phyloP scores from a whole-genome alignment of 306 rosid genomes.

The Quercus wislizeni region DNA sequence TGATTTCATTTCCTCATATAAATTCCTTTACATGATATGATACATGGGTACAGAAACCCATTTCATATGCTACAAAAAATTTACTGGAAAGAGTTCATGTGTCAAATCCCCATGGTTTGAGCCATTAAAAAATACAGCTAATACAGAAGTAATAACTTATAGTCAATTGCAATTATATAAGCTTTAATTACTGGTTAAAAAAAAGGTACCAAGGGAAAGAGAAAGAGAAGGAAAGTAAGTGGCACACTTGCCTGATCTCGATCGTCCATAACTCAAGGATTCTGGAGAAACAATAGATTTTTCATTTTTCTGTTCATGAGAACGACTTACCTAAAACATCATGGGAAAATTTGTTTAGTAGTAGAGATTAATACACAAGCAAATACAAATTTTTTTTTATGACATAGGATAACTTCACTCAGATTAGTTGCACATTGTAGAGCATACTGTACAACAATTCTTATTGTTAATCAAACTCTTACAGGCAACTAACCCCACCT shows the following conservation, averaged over 20 bases:
- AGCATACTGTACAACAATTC: too few relatives aligned
- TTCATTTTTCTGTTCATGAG: constrained; percentile 7
- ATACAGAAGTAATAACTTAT: neutral
- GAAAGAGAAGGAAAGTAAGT: neutral
- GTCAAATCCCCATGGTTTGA: neutral
- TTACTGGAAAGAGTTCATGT: neutral
- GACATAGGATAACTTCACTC: too few relatives aligned
- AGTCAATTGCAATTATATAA: neutral
- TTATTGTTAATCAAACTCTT: too few relatives aligned
- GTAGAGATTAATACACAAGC: too few relatives aligned
- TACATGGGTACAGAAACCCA: too few relatives aligned
- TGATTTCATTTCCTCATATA: too few relatives aligned
- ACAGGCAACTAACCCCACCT: too few relatives aligned
- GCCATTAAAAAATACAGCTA: neutral
- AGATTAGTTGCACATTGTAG: too few relatives aligned
- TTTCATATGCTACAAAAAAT: neutral
- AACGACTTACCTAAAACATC: constrained; percentile 21
- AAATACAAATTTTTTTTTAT: too few relatives aligned
- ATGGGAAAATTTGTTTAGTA: too few relatives aligned
- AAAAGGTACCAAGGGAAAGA: neutral
- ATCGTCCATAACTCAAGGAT: constrained; percentile 42
- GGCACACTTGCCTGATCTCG: constrained; percentile 57
- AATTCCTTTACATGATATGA: too few relatives aligned
- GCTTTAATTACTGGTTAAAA: neutral
- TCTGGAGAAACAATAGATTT: constrained; percentile 33